Evolutionary conservation across 179 eudicot genomes (phyloP).

Genomic region (Spinacia oleracea): DNA sequence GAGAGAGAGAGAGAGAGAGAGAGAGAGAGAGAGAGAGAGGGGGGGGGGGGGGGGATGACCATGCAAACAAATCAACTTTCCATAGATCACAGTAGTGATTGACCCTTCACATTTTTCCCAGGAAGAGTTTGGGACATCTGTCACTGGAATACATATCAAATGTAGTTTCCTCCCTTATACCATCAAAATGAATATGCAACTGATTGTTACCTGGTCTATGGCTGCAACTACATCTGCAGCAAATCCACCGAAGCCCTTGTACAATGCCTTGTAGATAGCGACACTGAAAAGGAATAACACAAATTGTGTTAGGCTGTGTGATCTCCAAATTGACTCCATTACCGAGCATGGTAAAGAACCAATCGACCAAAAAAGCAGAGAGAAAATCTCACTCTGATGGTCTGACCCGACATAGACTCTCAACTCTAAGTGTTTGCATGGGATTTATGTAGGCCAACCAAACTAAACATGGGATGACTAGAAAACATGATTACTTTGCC

Average conservation of each 20-base stretch:
- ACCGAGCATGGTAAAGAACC: background rate
- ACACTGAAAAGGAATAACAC: constrained; percentile 38
- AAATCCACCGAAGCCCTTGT: constrained; percentile 81
- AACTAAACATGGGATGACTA: background rate
- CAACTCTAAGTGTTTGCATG: background rate
- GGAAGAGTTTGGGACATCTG: background rate
- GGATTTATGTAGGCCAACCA: background rate
- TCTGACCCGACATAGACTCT: too few species aligned
- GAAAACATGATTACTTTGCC: background rate
- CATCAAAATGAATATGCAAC: background rate
- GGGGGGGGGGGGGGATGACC: background rate
- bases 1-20: background rate
- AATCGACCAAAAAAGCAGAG: background rate
- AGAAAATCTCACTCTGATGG: background rate
- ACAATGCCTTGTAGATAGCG: constrained; percentile 77
- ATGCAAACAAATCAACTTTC: background rate
- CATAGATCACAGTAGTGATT: background rate
- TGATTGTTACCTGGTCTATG: constrained; percentile 65
- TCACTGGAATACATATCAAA: background rate
- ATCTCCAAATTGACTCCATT: background rate
- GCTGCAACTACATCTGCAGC: constrained; percentile 88
- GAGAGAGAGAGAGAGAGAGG: too few species aligned
- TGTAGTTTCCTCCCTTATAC: background rate
- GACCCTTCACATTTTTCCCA: background rate
- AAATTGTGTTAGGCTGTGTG: constrained; percentile 4